Percentiles rank a stretch among this genome's conserved stretches.
Evolutionary conservation across 441 rosid species (phyloP).

Genomic region (Populus hybrid): DNA sequence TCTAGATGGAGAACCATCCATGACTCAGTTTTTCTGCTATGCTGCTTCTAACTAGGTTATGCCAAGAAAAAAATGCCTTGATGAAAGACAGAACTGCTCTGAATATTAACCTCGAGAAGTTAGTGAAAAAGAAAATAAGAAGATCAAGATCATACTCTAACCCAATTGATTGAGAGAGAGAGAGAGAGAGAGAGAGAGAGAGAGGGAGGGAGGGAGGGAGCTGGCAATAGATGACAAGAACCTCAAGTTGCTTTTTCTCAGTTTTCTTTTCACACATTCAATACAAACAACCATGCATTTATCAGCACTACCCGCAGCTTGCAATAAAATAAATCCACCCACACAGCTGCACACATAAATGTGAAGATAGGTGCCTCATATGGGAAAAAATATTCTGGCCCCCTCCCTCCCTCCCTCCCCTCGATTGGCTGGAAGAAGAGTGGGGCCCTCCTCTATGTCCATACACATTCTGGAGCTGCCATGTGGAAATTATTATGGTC

Average conservation of each 20-base stretch:
- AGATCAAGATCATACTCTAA: slow-evolving; percentile 22
- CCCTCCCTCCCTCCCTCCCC: slow-evolving; percentile 1
- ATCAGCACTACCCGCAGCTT: slow-evolving; percentile 27
- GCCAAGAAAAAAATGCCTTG: slow-evolving; percentile 5
- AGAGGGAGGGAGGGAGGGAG: background rate
- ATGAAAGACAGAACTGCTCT: background rate
- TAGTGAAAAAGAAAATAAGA: slow-evolving; percentile 1
- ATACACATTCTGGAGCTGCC: slow-evolving; percentile 15
- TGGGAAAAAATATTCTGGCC: slow-evolving; percentile 7
- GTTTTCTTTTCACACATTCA: slow-evolving; percentile 39
- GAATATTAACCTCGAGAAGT: slow-evolving; percentile 3
- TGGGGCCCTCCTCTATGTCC: slow-evolving; percentile 6
- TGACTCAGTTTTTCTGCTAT: slow-evolving; percentile 7
- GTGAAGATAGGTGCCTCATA: slow-evolving; percentile 17
- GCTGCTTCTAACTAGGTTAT: background rate
- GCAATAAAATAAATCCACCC: slow-evolving; percentile 36
- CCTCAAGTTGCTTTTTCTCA: slow-evolving; percentile 35
- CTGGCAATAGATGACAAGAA: slow-evolving; percentile 33
- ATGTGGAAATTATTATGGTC: slow-evolving; percentile 16
- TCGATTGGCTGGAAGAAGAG: slow-evolving; percentile 9
- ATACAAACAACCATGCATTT: slow-evolving; percentile 23
- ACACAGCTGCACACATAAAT: slow-evolving; percentile 24
- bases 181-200: too few species aligned
- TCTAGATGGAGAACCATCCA: slow-evolving; percentile 40
- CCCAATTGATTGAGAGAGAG: slow-evolving; percentile 12